phyloP scores from a whole-genome alignment of 1,284 basidiomycete species.

The Trichosporon faecale region DNA sequence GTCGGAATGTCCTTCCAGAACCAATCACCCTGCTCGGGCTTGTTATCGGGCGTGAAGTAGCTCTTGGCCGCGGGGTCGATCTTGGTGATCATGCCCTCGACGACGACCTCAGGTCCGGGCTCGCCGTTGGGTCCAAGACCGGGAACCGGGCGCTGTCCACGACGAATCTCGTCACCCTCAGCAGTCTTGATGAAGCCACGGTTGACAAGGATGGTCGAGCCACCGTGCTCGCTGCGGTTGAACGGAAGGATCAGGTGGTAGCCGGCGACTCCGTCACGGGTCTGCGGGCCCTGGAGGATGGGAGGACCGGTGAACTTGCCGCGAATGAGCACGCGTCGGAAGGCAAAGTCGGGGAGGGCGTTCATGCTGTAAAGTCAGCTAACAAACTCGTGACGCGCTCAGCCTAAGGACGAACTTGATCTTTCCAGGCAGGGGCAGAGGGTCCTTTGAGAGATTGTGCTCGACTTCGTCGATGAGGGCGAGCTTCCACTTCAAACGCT shows the following conservation, averaged over 20 bases:
- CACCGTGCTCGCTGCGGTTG: constrained; percentile 27
- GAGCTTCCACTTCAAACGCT: constrained; percentile 92
- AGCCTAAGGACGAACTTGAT: constrained; percentile 68
- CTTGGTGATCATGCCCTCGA: constrained; percentile 62
- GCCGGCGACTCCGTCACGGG: constrained; percentile 71
- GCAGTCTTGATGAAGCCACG: constrained; percentile 74
- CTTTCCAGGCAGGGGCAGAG: constrained; percentile 73
- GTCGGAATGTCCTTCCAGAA: constrained; percentile 82
- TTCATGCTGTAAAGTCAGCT: constrained; percentile 16
- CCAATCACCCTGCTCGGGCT: constrained; percentile 77
- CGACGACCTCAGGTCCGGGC: constrained; percentile 43
- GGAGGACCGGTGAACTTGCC: constrained; percentile 75
- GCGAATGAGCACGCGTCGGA: constrained; percentile 73
- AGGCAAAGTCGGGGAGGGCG: constrained; percentile 79
- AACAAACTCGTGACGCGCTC: neutral
- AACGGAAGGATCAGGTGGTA: constrained; percentile 39
- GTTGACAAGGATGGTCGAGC: constrained; percentile 69
- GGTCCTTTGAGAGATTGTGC: constrained; percentile 76
- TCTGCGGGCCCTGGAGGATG: constrained; percentile 80
- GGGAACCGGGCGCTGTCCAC: constrained; percentile 55
- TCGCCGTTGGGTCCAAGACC: constrained; percentile 30
- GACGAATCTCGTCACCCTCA: constrained; percentile 43
- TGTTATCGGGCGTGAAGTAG: constrained; percentile 82
- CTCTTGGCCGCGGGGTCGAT: constrained; percentile 60
- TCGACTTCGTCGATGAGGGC: constrained; percentile 90